phyloP scores from a whole-genome alignment of 768 basidiomycete genomes.

The Leccinum sublutescens region DNA sequence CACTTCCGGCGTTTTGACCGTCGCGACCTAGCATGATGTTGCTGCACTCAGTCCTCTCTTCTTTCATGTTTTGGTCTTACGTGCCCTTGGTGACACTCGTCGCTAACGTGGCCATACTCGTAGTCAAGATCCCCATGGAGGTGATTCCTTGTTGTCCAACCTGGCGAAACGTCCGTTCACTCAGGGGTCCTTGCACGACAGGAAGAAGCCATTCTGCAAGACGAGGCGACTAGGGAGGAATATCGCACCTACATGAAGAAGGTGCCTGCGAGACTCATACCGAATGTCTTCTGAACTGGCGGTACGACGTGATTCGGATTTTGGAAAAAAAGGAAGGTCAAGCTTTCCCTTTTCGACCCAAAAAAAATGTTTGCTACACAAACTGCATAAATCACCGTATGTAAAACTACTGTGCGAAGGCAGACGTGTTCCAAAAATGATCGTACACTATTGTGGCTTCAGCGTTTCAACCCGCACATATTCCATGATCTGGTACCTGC shows the following conservation, averaged over 20 bases:
- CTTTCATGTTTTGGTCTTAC: slow-evolving; percentile 11
- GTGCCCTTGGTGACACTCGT: slow-evolving; percentile 1
- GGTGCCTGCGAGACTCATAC: slow-evolving; percentile 14
- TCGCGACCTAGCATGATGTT: background rate
- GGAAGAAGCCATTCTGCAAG: slow-evolving; percentile 10
- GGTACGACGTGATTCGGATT: too few species aligned
- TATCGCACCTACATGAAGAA: slow-evolving; percentile 13
- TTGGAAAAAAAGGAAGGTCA: too few species aligned
- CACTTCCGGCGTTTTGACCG: background rate
- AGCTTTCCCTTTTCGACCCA: too few species aligned
- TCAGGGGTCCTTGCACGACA: background rate
- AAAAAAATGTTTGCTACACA: too few species aligned
- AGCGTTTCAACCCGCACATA: too few species aligned
- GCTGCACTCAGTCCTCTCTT: background rate
- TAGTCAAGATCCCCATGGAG: slow-evolving; percentile 10
- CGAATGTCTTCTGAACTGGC: slow-evolving; percentile 5
- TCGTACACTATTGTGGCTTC: too few species aligned
- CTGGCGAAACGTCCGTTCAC: background rate
- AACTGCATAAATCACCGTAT: too few species aligned
- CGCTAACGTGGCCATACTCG: background rate
- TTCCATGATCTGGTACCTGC: too few species aligned
- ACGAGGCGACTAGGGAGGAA: slow-evolving; percentile 6
- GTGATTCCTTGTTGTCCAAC: background rate
- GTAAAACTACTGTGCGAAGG: too few species aligned
- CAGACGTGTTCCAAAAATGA: too few species aligned